Evolutionary conservation across 768 basidiomycete genomes (phyloP).

Genomic region (Pilatotrama ljubarskyi): DNA sequence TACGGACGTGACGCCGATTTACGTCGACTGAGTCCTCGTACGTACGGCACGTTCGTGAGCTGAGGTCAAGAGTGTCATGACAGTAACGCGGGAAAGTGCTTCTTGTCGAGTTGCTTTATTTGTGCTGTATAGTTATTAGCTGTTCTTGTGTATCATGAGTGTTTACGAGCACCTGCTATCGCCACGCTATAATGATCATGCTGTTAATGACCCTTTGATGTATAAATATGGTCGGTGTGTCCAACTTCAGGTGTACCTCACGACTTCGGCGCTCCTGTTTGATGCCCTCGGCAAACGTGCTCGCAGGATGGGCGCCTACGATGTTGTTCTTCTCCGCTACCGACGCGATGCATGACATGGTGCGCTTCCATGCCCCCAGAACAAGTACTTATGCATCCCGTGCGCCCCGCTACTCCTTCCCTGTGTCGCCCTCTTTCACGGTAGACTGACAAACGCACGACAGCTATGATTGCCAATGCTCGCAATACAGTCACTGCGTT

Average conservation of each 20-base stretch:
- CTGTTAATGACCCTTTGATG: not conserved
- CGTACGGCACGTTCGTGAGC: not conserved
- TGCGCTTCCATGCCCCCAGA: not conserved
- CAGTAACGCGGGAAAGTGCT: too few species aligned
- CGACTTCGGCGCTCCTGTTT: not conserved
- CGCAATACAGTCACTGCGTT: too few species aligned
- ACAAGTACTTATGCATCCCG: too few species aligned
- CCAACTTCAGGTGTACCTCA: not conserved
- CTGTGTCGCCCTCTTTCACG: too few species aligned
- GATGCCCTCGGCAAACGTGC: too few species aligned
- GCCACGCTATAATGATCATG: slow-evolving; percentile 5
- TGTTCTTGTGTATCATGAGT: not conserved
- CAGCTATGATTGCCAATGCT: too few species aligned
- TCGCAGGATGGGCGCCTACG: not conserved
- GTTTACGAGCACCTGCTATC: not conserved
- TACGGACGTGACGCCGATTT: not conserved
- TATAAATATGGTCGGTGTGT: not conserved
- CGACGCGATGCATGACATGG: not conserved
- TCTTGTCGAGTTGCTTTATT: not conserved
- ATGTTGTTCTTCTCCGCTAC: not conserved
- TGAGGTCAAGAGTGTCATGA: not conserved
- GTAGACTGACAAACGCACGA: too few species aligned
- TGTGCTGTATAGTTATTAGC: not conserved
- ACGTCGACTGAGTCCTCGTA: slow-evolving; percentile 4
- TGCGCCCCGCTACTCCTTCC: too few species aligned